Evolutionary conservation across 768 basidiomycete species (phyloP), one percentile per base, ranked within the genome.

Genomic region (Trametes villosa): DNA sequence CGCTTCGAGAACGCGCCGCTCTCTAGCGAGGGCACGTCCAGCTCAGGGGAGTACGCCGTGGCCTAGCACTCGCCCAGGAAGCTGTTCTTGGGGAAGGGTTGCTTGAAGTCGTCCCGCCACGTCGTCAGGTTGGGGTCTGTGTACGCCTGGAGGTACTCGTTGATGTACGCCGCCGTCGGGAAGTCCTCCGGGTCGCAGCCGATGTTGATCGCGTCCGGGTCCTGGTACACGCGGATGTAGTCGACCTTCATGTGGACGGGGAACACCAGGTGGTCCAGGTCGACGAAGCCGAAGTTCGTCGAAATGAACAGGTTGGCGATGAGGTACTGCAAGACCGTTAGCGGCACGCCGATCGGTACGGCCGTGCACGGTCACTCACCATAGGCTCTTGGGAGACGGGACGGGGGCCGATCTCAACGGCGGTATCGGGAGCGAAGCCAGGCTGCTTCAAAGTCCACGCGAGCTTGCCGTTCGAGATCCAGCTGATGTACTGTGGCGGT

Each of bases 361-460:
- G 20, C 6, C 3, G 24, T 13, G 36, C 3, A 2, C 20, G 11
- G 9, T 11, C 18, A 17, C 60, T 91, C 69, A 89, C 88, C 89
- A 95, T 86, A 2, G 94, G 94, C 71, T 96, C 94, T 65, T 89
- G 86, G 0, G 94, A 84, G 44, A 96, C 77, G 15, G 90, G 86
- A 59, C 94, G 79, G 40, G 83, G 80, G 13, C 85, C 75, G 58
- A 94, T 90, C 64, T 90, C 76, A 1, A 86, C 85, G 22, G 68
- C 60, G 3, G 76, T 38, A 70, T 87, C 81, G 1, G 87, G 81
- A 6, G 71, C 83, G 72, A 94, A 78, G 13, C 86, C 93, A 27
- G 78, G 72, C 18, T 81, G 81, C 30, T 83, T 82, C 60, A 94
- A 62, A 1, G 87, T 89, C 94, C 94, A 95, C 13, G 83, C 82